Conservation (phyloP, 106 monocot species). For the Alisma plantagoaquatica region DNA sequence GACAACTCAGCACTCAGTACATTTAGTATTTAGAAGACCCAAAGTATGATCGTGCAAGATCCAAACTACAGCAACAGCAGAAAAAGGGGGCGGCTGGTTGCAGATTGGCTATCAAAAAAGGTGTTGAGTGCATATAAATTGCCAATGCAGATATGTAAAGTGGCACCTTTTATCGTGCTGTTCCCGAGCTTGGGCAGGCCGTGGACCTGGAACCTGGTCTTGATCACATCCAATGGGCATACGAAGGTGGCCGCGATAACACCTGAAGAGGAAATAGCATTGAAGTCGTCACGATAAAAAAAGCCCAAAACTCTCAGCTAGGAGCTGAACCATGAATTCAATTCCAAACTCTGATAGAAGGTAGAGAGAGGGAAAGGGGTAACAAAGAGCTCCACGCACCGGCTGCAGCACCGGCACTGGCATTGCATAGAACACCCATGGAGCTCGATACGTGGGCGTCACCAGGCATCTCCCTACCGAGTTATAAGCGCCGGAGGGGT, state of each 20-base stretch:
- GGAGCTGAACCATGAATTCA: not conserved
- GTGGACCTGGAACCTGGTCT: too few relatives aligned
- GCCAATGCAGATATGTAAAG: too few relatives aligned
- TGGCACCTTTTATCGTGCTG: not conserved
- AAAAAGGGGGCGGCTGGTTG: too few relatives aligned
- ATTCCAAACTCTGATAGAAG: too few relatives aligned
- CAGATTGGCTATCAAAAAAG: too few relatives aligned
- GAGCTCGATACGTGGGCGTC: not conserved
- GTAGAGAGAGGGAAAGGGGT: not conserved
- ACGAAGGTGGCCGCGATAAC: slow-evolving; percentile 78
- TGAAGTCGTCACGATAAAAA: not conserved
- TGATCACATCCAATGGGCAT: slow-evolving; percentile 86
- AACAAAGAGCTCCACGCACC: slow-evolving; percentile 4
- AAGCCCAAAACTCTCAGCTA: not conserved
- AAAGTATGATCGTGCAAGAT: too few relatives aligned
- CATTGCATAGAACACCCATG: slow-evolving; percentile 28
- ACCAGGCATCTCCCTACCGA: not conserved
- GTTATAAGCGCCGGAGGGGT: too few relatives aligned
- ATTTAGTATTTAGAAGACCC: too few relatives aligned
- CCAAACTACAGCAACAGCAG: too few relatives aligned
- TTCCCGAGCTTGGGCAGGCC: slow-evolving; percentile 15
- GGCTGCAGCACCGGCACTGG: slow-evolving; percentile 37
- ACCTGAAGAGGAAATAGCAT: slow-evolving; percentile 25
- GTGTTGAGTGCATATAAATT: too few relatives aligned
- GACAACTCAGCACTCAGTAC: too few relatives aligned